phyloP scores from a whole-genome alignment of 495 filamentous ascomycete genomes.

The Penicillium riverlandense region DNA sequence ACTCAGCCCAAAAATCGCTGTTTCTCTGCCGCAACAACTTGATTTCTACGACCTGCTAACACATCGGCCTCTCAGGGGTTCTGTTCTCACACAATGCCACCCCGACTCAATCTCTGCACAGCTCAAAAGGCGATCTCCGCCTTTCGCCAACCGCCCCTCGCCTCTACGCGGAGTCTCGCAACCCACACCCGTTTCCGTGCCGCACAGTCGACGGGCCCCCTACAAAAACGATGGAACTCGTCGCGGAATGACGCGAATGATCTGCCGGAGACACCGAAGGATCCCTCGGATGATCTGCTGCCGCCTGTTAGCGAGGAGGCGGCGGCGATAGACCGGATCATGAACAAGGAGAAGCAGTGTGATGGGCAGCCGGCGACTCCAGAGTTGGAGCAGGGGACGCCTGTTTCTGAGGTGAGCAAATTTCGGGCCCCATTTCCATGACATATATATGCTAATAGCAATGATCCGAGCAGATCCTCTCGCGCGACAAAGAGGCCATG shows the following conservation, averaged over 20 bases:
- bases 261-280: slow-evolving; percentile 29
- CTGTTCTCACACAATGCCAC: slow-evolving; percentile 21
- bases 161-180: slow-evolving; percentile 18
- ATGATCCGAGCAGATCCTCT: slow-evolving; percentile 45
- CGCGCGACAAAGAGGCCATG: slow-evolving; percentile 52
- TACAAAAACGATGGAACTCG: slow-evolving; percentile 32
- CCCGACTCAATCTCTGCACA: slow-evolving; percentile 32
- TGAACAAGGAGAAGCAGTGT: slow-evolving; percentile 33
- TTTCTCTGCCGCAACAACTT: too few species aligned
- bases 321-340: slow-evolving; percentile 47
- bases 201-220: slow-evolving; percentile 7
- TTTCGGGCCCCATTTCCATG: neutral
- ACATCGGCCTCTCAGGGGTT: too few species aligned
- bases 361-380: slow-evolving; percentile 44
- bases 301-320: slow-evolving; percentile 62
- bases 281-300: slow-evolving; percentile 48
- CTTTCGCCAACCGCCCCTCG: slow-evolving; percentile 21
- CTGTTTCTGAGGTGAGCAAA: slow-evolving; percentile 53
- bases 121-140: slow-evolving; percentile 26
- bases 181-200: slow-evolving; percentile 16
- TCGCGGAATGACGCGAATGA: slow-evolving; percentile 39
- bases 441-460: neutral
- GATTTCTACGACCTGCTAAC: too few species aligned
- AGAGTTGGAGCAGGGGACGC: slow-evolving; percentile 59
- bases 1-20: too few species aligned